Conservation (phyloP, 805 yeast genomes). For the Spencermartinsiella europaea region DNA sequence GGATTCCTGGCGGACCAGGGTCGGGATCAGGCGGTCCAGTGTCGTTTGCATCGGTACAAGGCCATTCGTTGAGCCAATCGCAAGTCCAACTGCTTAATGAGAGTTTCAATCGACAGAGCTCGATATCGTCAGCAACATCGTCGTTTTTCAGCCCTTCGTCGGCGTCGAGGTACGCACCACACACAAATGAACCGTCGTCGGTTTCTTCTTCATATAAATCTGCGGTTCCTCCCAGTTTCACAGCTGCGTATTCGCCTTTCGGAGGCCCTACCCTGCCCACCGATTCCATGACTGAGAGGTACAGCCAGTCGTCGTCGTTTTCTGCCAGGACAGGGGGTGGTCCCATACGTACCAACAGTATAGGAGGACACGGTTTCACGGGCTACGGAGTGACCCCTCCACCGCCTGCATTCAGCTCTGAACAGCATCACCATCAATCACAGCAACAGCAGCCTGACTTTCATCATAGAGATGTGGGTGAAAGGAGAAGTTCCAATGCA, state of each 20-base stretch:
- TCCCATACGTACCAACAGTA: conserved; percentile 2
- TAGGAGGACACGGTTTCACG: conserved; percentile 2
- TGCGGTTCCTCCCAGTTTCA: conserved; percentile 17
- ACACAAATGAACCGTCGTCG: conserved; percentile 27
- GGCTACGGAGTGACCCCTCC: conserved; percentile 2
- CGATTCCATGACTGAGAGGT: not conserved
- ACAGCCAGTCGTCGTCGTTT: not conserved
- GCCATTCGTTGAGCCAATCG: not conserved
- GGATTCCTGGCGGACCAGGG: conserved; percentile 9
- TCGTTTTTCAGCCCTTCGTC: conserved; percentile 26
- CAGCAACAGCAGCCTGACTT: not conserved
- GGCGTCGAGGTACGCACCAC: conserved; percentile 23
- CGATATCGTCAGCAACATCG: conserved; percentile 18
- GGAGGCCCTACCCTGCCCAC: not conserved
- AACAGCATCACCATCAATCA: conserved; percentile 2
- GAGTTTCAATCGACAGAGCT: not conserved
- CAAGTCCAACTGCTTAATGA: not conserved
- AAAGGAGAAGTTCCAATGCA: not conserved
- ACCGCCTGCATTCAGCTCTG: conserved; percentile 1
- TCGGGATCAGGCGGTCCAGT: not conserved
- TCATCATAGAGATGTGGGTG: not conserved
- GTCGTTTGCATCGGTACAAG: not conserved
- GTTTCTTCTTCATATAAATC: conserved; percentile 25
- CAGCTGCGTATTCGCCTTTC: conserved; percentile 2
- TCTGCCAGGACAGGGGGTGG: conserved; percentile 3